These are phyloP conservation scores for Pseudogymnoascus sp. DNA, from an alignment of 2,329 filamentous ascomycete genomes.

Conservation along the genomic window DNA sequence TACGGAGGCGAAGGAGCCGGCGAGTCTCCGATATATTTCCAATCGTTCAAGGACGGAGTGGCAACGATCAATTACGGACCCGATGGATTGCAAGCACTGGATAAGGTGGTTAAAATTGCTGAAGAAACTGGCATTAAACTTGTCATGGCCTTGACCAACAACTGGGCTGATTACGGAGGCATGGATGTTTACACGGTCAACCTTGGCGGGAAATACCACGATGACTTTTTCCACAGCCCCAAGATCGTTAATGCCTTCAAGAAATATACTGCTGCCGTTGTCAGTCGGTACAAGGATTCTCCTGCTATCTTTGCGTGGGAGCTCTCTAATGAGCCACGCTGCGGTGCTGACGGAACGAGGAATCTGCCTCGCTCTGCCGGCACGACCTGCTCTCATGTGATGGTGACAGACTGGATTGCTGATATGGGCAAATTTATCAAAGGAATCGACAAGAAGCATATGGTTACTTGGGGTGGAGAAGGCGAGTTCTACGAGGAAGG, in stretches of 20 bases:
- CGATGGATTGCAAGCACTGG: constrained; percentile 34
- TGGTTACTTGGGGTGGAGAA: constrained; percentile 48
- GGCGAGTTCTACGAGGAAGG: constrained; percentile 34
- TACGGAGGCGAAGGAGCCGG: constrained; percentile 35
- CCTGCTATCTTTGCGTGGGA: constrained; percentile 48
- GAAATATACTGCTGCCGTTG: constrained; percentile 42
- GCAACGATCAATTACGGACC: constrained; percentile 30
- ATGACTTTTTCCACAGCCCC: constrained; percentile 42
- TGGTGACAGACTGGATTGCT: constrained; percentile 41
- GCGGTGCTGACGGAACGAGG: constrained; percentile 31
- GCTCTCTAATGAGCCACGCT: constrained; percentile 39
- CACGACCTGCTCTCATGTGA: constrained; percentile 33
- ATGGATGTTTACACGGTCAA: constrained; percentile 53
- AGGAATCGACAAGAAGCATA: constrained; percentile 41
- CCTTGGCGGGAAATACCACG: constrained; percentile 33
- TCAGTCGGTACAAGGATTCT: constrained; percentile 41
- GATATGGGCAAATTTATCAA: constrained; percentile 51
- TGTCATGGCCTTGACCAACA: constrained; percentile 47
- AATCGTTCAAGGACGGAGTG: constrained; percentile 14
- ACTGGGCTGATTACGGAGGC: constrained; percentile 53
- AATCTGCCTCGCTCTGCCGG: constrained; percentile 37
- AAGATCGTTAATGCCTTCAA: constrained; percentile 33
- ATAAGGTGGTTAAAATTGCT: constrained; percentile 45
- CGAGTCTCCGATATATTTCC: constrained; percentile 25
- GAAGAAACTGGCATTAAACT: constrained; percentile 44